These are phyloP conservation scores for Hypericum androsaemum DNA, from an alignment of 345 rosid species.

Conservation along the genomic window DNA sequence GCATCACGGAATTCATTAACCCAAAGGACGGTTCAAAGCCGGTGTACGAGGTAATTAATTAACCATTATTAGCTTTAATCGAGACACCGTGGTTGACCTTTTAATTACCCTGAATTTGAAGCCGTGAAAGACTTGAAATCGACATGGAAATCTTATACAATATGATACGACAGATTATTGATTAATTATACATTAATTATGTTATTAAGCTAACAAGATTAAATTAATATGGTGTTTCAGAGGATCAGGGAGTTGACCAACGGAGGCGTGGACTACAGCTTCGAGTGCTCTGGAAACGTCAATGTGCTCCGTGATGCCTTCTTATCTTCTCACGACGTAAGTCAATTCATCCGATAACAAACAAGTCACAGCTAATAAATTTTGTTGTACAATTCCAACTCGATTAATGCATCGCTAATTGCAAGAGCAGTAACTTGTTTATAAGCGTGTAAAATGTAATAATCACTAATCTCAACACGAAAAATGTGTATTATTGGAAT, in stretches of 20 bases:
- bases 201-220: no score
- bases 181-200: no score
- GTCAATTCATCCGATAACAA: neutral
- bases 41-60: constrained; percentile 21
- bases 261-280: constrained; percentile 56
- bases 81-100: neutral
- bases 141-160: neutral
- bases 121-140: no score
- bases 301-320: constrained; percentile 59
- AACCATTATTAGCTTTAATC: neutral
- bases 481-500: neutral
- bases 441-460: no score
- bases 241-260: constrained; percentile 36
- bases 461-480: no score
- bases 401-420: no score
- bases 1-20: constrained; percentile 30
- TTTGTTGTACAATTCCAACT: no score
- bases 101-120: neutral
- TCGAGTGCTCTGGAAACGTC: constrained; percentile 49
- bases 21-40: constrained; percentile 21
- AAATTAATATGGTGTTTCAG: constrained; percentile 17
- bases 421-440: no score
- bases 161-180: no score
- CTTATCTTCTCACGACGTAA: constrained; percentile 39
- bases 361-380: no score